Conservation (phyloP, 164 flowering plant genomes). For the Litsea cubeba region DNA sequence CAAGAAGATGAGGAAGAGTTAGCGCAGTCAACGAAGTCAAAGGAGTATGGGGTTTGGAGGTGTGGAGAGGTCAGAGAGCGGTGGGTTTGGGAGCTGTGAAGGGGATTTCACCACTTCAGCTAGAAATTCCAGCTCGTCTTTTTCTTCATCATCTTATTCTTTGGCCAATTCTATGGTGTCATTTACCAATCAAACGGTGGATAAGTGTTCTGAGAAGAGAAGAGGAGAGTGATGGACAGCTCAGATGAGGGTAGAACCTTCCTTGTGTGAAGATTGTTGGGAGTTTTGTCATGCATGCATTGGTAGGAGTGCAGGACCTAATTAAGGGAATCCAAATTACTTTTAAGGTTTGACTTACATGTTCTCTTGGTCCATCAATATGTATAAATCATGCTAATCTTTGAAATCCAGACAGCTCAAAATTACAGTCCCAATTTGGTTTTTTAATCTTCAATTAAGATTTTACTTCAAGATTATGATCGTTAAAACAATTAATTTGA, state of each 20-base stretch:
- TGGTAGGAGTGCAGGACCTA: background rate
- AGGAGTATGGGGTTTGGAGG: background rate
- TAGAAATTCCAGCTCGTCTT: background rate
- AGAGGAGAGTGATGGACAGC: background rate
- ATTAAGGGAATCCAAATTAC: too few species aligned
- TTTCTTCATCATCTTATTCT: background rate
- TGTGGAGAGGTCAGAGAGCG: background rate
- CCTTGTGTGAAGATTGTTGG: background rate
- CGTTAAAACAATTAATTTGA: too few species aligned
- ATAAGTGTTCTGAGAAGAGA: background rate
- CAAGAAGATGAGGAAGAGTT: background rate
- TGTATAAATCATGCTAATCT: too few species aligned
- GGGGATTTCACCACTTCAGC: background rate
- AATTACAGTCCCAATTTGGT: background rate
- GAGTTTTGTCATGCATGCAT: background rate
- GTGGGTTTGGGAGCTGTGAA: slow-evolving; percentile 1
- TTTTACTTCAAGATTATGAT: too few species aligned
- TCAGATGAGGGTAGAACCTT: background rate
- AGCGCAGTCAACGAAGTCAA: background rate
- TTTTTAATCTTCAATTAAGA: background rate
- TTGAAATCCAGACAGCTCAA: background rate
- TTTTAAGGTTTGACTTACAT: too few species aligned
- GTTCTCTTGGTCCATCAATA: too few species aligned
- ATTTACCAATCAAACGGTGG: background rate
- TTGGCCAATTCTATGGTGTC: background rate